These are phyloP conservation scores for Clonostachys chloroleuca DNA, from an alignment of 2,329 filamentous ascomycete species.

Conservation along the genomic window DNA sequence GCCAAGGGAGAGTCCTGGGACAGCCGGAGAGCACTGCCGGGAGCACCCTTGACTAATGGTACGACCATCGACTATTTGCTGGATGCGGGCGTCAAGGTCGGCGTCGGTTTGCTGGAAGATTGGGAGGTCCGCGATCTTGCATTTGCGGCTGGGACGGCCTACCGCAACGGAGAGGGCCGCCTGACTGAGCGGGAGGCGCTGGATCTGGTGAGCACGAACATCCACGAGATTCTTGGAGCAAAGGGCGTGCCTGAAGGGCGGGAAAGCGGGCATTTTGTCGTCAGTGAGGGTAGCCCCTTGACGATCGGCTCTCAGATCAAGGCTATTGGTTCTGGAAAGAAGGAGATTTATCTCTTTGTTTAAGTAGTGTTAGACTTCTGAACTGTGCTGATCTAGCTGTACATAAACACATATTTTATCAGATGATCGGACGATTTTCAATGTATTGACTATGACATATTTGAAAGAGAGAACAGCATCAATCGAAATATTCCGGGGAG, in stretches of 20 bases:
- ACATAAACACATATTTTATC: too few species aligned
- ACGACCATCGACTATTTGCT: constrained; percentile 55
- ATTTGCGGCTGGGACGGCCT: constrained; percentile 55
- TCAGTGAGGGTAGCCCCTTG: constrained; percentile 60
- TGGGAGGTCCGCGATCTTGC: constrained; percentile 58
- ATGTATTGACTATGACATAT: too few species aligned
- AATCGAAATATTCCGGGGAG: too few species aligned
- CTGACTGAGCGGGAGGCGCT: constrained; percentile 51
- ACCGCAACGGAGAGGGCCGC: constrained; percentile 48
- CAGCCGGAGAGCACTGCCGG: constrained; percentile 55
- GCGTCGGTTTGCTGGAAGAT: constrained; percentile 56
- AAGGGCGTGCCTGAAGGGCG: constrained; percentile 16
- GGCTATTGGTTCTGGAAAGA: constrained; percentile 36
- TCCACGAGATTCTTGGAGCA: constrained; percentile 53
- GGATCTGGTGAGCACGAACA: constrained; percentile 49
- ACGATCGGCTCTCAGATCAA: constrained; percentile 52
- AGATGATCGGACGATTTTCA: too few species aligned
- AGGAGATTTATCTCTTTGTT: constrained; percentile 27
- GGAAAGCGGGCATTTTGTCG: constrained; percentile 46
- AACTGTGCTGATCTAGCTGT: too few species aligned
- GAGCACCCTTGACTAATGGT: constrained; percentile 62
- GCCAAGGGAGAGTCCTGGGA: constrained; percentile 55
- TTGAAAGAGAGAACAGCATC: too few species aligned
- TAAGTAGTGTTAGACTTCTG: constrained; percentile 4
- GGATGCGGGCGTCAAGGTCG: constrained; percentile 53